Conservation (phyloP, 345 rosid species). For the Firmiana major region DNA sequence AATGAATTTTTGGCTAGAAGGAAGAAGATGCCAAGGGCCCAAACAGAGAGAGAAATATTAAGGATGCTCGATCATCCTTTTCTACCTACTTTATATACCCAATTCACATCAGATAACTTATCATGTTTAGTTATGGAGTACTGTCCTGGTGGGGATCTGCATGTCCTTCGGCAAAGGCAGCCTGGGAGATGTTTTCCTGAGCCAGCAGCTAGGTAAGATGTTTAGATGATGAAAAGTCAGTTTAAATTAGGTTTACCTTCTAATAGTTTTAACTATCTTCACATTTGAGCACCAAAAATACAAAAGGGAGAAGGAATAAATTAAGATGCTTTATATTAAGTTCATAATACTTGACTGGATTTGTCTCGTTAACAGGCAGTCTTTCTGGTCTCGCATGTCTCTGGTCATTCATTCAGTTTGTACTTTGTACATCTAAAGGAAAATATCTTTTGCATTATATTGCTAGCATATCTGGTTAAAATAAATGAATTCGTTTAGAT, state of each 20-base stretch:
- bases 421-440: neutral
- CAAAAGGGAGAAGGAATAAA: neutral
- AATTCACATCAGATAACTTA: constrained; percentile 75
- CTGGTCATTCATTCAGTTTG: neutral
- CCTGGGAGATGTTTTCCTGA: constrained; percentile 69
- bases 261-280: neutral
- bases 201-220: constrained; percentile 76
- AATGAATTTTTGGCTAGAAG: constrained; percentile 79
- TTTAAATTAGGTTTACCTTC: neutral
- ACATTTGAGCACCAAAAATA: neutral
- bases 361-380: neutral
- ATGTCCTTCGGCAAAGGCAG: constrained; percentile 89
- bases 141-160: constrained; percentile 98
- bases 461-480: neutral
- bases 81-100: constrained; percentile 82
- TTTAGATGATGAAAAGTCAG: neutral
- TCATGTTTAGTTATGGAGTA: constrained; percentile 95
- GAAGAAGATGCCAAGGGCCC: constrained; percentile 90
- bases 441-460: neutral
- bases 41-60: constrained; percentile 81
- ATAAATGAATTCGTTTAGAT: neutral
- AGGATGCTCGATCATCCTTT: constrained; percentile 92
- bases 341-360: neutral
- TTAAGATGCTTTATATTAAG: neutral
- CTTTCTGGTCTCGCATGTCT: neutral